Percentiles rank a stretch among this genome's conserved stretches.
These are phyloP conservation scores for Lipomyces starkeyi DNA, from an alignment of 805 yeast species.

Conservation along the genomic window DNA sequence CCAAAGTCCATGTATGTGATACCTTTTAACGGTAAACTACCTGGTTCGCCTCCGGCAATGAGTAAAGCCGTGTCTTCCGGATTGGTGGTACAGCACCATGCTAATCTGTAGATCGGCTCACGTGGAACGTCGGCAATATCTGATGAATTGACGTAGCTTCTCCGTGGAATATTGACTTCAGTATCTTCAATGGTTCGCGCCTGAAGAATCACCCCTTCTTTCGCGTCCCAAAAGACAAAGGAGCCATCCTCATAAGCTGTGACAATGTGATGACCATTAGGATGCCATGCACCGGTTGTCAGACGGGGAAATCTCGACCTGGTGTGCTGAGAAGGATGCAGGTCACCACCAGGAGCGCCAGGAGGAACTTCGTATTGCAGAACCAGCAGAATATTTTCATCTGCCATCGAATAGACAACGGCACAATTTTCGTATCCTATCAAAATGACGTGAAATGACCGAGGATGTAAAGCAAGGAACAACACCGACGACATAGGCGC, in stretches of 20 bases:
- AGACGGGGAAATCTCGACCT: slow-evolving; percentile 51
- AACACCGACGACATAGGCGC: slow-evolving; percentile 64
- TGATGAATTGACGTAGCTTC: slow-evolving; percentile 13
- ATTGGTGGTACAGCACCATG: slow-evolving; percentile 81
- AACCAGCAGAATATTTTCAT: slow-evolving; percentile 60
- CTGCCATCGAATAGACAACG: slow-evolving; percentile 68
- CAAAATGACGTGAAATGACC: slow-evolving; percentile 81
- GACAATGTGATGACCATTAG: slow-evolving; percentile 84
- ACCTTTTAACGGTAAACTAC: slow-evolving; percentile 50
- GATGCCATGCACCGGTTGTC: slow-evolving; percentile 77
- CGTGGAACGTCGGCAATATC: slow-evolving; percentile 18
- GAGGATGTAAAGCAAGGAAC: slow-evolving; percentile 79
- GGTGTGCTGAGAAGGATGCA: slow-evolving; percentile 39
- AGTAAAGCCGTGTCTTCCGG: slow-evolving; percentile 80
- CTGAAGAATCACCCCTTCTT: slow-evolving; percentile 71
- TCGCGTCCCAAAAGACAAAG: slow-evolving; percentile 90
- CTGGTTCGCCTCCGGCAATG: slow-evolving; percentile 68
- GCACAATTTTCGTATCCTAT: slow-evolving; percentile 75
- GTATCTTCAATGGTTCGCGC: slow-evolving; percentile 76
- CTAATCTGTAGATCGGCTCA: slow-evolving; percentile 55
- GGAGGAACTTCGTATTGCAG: slow-evolving; percentile 68
- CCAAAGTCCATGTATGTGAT: slow-evolving; percentile 76
- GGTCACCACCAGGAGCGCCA: slow-evolving; percentile 75
- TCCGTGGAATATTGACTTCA: slow-evolving; percentile 61
- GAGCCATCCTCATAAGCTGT: slow-evolving; percentile 84